A percentile compares a stretch with the other conserved stretches of the same genome.
Conservation (phyloP, 345 rosid genomes). For the Populus deltoides region DNA sequence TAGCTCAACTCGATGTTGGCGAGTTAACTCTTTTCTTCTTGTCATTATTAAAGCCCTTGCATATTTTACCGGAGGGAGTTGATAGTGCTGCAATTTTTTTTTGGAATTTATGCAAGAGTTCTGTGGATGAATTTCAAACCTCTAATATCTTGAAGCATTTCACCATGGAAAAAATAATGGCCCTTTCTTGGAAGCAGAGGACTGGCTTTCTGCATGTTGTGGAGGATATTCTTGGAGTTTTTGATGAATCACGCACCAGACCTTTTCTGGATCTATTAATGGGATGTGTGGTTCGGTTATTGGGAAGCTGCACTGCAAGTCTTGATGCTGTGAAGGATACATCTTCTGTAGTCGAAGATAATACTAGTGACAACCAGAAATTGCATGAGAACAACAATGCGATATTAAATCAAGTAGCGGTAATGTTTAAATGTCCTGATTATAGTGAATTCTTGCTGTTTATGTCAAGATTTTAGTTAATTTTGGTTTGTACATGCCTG, state of each 20-base stretch:
- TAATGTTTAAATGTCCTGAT: conserved; percentile 27
- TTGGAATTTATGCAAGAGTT: conserved; percentile 39
- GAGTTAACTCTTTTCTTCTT: conserved; percentile 77
- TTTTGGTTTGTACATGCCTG: neutral
- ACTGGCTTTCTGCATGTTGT: conserved; percentile 83
- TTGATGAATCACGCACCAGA: conserved; percentile 64
- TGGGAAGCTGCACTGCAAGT: conserved; percentile 50
- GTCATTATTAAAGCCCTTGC: conserved; percentile 76
- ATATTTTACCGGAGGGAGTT: conserved; percentile 46
- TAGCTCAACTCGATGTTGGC: conserved; percentile 62
- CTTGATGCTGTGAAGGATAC: conserved; percentile 37
- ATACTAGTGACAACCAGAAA: conserved; percentile 19
- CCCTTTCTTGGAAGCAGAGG: conserved; percentile 68
- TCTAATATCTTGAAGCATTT: conserved; percentile 50
- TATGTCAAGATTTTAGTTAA: neutral
- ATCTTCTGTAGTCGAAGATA: conserved; percentile 29
- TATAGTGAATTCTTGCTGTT: neutral
- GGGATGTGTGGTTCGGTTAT: conserved; percentile 78
- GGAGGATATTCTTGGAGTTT: conserved; percentile 65
- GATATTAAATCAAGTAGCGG: conserved; percentile 37
- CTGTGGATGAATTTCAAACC: conserved; percentile 45
- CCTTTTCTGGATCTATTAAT: conserved; percentile 78
- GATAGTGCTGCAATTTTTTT: conserved; percentile 33
- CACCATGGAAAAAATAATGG: conserved; percentile 48
- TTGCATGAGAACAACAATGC: conserved; percentile 28